Conservation (phyloP, 2,329 filamentous ascomycete genomes). For the Trichoderma guizhouense region DNA sequence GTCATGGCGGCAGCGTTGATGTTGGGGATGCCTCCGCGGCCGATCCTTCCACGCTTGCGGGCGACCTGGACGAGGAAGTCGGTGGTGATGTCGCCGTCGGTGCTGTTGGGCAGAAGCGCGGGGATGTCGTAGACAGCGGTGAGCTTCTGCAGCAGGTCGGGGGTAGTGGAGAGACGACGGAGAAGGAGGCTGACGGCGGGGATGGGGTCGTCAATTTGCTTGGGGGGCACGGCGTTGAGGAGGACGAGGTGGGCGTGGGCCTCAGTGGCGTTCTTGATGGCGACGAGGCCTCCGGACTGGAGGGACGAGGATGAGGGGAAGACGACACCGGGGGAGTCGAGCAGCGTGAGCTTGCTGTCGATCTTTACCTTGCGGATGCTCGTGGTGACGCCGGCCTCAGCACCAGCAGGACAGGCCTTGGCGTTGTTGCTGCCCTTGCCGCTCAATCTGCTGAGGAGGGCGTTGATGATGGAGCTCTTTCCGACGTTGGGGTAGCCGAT, state of each 20-base stretch:
- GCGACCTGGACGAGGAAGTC: slow-evolving; percentile 96
- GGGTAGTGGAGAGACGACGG: slow-evolving; percentile 69
- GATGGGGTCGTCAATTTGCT: slow-evolving; percentile 89
- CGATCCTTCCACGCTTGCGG: slow-evolving; percentile 83
- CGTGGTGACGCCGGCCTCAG: slow-evolving; percentile 89
- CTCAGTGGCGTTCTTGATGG: slow-evolving; percentile 60
- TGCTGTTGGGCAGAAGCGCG: slow-evolving; percentile 64
- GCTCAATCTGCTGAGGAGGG: slow-evolving; percentile 73
- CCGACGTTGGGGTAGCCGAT: slow-evolving; percentile 96
- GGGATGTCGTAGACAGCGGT: slow-evolving; percentile 81
- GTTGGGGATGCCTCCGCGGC: slow-evolving; percentile 88
- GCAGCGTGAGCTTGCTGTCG: slow-evolving; percentile 87
- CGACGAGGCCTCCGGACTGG: slow-evolving; percentile 41
- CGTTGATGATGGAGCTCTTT: slow-evolving; percentile 96
- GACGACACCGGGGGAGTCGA: slow-evolving; percentile 92
- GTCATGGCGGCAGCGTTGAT: slow-evolving; percentile 82
- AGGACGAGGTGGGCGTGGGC: slow-evolving; percentile 83
- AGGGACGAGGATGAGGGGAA: slow-evolving; percentile 66
- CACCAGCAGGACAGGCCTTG: slow-evolving; percentile 76
- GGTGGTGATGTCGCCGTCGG: slow-evolving; percentile 72
- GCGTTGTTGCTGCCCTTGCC: slow-evolving; percentile 56
- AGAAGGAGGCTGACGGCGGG: slow-evolving; percentile 84
- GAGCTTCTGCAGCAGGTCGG: slow-evolving; percentile 73
- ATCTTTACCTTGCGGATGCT: slow-evolving; percentile 87
- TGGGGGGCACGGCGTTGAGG: slow-evolving; percentile 87